Evolutionary conservation across 306 rosid species (phyloP), one percentile per base, ranked within the genome.

Genomic region (Trifolium repens): DNA sequence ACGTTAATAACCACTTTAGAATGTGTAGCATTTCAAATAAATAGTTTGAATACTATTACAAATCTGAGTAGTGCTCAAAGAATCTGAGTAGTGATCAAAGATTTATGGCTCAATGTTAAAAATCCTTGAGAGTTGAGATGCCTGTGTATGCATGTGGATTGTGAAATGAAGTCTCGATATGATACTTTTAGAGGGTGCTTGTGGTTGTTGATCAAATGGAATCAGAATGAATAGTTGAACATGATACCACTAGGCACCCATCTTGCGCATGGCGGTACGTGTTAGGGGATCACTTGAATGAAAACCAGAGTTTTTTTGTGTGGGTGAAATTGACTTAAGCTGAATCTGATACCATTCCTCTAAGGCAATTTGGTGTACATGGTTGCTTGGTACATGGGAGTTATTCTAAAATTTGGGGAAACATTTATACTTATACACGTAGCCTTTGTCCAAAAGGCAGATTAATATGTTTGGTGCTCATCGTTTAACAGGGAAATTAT

Each of bases 191-290:
- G 14, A 46, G 12, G 63, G 63, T 47, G 32, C 6, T 4, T 4
- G 11, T 9, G 47, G 49, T n/a, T 32, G 35, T 32, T 32, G 9
- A 46, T 26, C 54, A 43, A 24, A 26, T 54, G 52, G 74, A 63
- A 70, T 59, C 37, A 19, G 75, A 74, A 80, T 39, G 46, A 42
- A 26, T 59, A 47, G 74, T 54, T 55, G n/a, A 71, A 24, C 57
- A 8, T n/a, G 65, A 12, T 76, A 1, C 69, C 35, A 61, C 52
- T 9, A 61, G 17, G 66, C 66, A 30, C 39, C 19, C 39, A 40
- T 34, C 13, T 74, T 35, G 42, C 0, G 5, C 57, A 63, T 30
- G 14, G 4, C 2, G 59, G 1, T n/a, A 13, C 24, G 8, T 65
- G 40, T 43, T 64, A 2, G n/a, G 22, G 27, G 24, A 58, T 73